Conservation (phyloP, 192 early-diverging fungal species). For the Podila clonocystis region DNA sequence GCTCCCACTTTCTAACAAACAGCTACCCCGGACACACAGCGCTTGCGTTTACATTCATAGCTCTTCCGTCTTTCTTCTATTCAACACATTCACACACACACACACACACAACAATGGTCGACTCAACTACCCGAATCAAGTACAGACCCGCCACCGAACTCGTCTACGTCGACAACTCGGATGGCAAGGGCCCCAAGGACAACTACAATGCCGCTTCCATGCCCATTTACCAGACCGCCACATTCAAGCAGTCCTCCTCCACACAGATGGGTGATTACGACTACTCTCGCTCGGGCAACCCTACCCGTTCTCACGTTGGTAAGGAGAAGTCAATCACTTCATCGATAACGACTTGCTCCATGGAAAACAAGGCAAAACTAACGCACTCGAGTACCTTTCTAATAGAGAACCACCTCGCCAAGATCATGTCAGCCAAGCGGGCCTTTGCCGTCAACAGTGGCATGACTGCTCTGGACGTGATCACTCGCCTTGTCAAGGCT, state of each 20-base stretch:
- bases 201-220: conserved; percentile 90
- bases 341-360: too few relatives aligned
- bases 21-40: neutral
- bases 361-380: neutral
- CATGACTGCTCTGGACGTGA: conserved; percentile 95
- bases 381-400: conserved; percentile 2
- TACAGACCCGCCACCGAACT: conserved; percentile 83
- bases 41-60: neutral
- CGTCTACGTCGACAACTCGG: conserved; percentile 76
- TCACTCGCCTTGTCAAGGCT: conserved; percentile 84
- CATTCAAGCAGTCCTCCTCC: conserved; percentile 91
- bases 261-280: conserved; percentile 92
- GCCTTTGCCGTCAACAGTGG: conserved; percentile 90
- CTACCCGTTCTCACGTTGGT: conserved; percentile 93
- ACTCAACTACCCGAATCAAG: conserved; percentile 48
- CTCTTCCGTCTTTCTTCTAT: neutral
- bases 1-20: neutral
- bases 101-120: conserved; percentile 16
- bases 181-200: conserved; percentile 70
- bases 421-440: conserved; percentile 90
- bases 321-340: conserved; percentile 4
- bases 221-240: conserved; percentile 99
- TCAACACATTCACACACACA: neutral
- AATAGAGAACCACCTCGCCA: conserved; percentile 90
- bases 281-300: conserved; percentile 97